phyloP scores from a whole-genome alignment of 106 monocot species.

The Hemerocallis citrina region DNA sequence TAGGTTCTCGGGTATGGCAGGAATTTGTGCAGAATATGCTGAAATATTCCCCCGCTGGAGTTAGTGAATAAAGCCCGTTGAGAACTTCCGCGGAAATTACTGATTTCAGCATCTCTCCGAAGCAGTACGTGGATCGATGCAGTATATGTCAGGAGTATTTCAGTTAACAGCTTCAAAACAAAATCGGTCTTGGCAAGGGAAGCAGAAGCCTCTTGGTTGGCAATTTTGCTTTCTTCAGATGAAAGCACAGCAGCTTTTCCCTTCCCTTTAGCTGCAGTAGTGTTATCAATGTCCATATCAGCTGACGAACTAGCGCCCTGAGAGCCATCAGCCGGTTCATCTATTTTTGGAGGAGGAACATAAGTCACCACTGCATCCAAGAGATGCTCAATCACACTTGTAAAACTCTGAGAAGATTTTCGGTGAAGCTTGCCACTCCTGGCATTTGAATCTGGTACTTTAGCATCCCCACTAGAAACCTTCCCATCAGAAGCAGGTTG shows the following conservation, averaged over 20 bases:
- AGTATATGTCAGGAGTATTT: slow-evolving; percentile 83
- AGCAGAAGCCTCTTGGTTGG: slow-evolving; percentile 59
- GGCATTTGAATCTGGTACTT: slow-evolving; percentile 44
- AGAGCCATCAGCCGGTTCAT: slow-evolving; percentile 30
- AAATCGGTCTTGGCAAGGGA: slow-evolving; percentile 90
- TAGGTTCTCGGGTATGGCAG: slow-evolving; percentile 55
- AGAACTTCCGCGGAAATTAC: slow-evolving; percentile 32
- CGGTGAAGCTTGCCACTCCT: slow-evolving; percentile 67
- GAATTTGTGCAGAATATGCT: slow-evolving; percentile 82
- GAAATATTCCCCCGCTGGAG: slow-evolving; percentile 57
- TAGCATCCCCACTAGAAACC: slow-evolving; percentile 19
- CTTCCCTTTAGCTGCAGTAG: slow-evolving; percentile 53
- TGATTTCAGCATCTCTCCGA: slow-evolving; percentile 75
- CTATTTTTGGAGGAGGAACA: slow-evolving; percentile 39
- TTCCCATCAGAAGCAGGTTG: slow-evolving; percentile 21
- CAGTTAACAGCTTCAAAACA: slow-evolving; percentile 86
- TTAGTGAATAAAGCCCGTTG: slow-evolving; percentile 12
- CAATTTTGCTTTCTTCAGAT: slow-evolving; percentile 45
- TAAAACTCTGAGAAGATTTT: slow-evolving; percentile 86
- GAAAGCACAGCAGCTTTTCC: slow-evolving; percentile 69
- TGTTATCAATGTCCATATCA: slow-evolving; percentile 88
- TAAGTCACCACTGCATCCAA: slow-evolving; percentile 61
- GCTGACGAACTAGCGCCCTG: slow-evolving; percentile 20
- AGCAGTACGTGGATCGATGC: slow-evolving; percentile 83
- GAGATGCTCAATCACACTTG: slow-evolving; percentile 75